These are phyloP conservation scores for Solanum sejunctum DNA, from an alignment of 257 asterid species.

Conservation along the genomic window DNA sequence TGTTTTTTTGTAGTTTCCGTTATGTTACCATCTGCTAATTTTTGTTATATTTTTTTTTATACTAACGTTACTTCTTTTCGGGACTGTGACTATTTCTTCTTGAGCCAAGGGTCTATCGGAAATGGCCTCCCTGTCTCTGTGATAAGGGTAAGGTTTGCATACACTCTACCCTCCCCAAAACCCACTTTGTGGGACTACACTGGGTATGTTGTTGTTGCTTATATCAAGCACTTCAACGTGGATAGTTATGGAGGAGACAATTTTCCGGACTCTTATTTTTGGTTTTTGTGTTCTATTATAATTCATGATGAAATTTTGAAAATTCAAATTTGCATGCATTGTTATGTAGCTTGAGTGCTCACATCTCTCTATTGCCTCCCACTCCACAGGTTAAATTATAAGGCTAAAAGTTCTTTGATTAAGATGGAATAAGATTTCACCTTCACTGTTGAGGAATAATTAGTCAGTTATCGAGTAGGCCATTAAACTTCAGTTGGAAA, in stretches of 20 bases:
- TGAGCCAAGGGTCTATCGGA: background rate
- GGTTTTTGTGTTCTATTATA: background rate
- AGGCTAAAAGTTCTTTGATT: background rate
- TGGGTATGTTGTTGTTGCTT: background rate
- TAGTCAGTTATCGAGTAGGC: background rate
- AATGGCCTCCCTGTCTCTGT: background rate
- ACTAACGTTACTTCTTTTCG: background rate
- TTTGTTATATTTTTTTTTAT: background rate
- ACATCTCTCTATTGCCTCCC: background rate
- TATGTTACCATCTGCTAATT: background rate
- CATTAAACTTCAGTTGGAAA: background rate
- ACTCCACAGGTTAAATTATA: background rate
- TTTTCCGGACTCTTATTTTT: background rate
- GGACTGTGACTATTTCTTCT: background rate
- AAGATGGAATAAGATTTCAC: background rate
- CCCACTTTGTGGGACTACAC: background rate
- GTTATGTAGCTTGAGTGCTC: background rate
- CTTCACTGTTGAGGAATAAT: background rate
- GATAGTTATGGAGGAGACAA: background rate
- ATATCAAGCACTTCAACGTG: background rate
- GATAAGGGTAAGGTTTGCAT: background rate
- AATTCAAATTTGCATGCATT: background rate
- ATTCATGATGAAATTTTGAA: background rate
- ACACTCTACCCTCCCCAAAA: background rate
- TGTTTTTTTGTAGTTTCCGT: background rate